A percentile compares a stretch with the other conserved stretches of the same genome.
Conservation (phyloP, 257 asterid species). For the Solanum piurae region DNA sequence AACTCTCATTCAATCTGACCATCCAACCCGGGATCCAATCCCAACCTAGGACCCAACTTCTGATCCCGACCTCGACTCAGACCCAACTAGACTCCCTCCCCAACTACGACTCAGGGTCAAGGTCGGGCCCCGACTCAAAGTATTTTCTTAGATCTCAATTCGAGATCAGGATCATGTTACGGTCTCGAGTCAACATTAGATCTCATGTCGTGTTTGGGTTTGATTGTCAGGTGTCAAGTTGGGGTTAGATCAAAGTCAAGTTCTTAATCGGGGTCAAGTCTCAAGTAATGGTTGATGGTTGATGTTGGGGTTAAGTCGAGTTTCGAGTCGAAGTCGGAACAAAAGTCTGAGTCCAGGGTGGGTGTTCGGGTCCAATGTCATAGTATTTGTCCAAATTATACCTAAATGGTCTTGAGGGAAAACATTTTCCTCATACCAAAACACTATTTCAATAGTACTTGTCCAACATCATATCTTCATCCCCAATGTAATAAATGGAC, state of each 20-base stretch:
- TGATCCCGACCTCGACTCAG: fast-evolving
- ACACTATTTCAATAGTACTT: not conserved
- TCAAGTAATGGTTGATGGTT: no score
- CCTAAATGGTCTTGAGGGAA: not conserved
- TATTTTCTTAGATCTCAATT: no score
- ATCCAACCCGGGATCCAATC: not conserved
- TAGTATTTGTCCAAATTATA: no score
- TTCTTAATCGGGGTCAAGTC: not conserved
- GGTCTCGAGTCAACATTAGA: not conserved
- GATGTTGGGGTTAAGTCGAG: not conserved
- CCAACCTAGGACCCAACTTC: fast-evolving
- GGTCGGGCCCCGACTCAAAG: not conserved
- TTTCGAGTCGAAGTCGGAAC: not conserved
- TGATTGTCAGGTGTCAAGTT: no score
- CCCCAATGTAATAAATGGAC: not conserved
- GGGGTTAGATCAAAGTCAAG: not conserved
- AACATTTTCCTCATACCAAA: not conserved
- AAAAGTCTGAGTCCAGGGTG: not conserved
- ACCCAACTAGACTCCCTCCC: no score
- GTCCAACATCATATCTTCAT: not conserved
- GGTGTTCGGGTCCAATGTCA: not conserved
- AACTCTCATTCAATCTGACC: not conserved
- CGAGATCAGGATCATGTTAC: no score
- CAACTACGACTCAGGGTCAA: no score
- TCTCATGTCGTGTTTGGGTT: not conserved